These are phyloP conservation scores for Termitomyces sp. DNA, from an alignment of 1,284 basidiomycete genomes.

Conservation along the genomic window DNA sequence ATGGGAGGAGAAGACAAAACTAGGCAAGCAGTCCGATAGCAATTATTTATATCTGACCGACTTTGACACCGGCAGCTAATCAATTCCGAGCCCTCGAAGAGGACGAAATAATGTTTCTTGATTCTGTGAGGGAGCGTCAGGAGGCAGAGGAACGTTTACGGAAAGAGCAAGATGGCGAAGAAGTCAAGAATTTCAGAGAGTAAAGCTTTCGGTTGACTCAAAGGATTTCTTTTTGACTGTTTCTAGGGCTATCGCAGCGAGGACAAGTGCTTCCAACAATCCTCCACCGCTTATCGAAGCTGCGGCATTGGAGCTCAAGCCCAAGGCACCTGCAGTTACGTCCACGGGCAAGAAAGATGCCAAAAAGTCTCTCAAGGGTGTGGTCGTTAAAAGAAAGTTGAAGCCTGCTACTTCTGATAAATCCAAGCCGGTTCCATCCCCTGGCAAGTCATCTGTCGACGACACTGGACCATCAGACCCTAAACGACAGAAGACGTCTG, in stretches of 20 bases:
- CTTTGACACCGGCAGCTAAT: slow-evolving; percentile 51
- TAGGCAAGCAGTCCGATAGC: slow-evolving; percentile 42
- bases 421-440: slow-evolving; percentile 7
- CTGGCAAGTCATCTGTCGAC: slow-evolving; percentile 11
- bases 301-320: slow-evolving; percentile 25
- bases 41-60: slow-evolving; percentile 1
- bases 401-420: slow-evolving; percentile 32
- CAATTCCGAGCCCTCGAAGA: slow-evolving; percentile 89
- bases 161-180: slow-evolving; percentile 74
- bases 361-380: slow-evolving; percentile 67
- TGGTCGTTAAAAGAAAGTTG: slow-evolving; percentile 71
- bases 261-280: slow-evolving; percentile 49
- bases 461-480: slow-evolving; percentile 26
- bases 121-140: slow-evolving; percentile 74
- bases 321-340: slow-evolving; percentile 15
- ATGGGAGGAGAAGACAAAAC: slow-evolving; percentile 90
- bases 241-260: slow-evolving; percentile 68
- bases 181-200: slow-evolving; percentile 77
- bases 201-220: slow-evolving; percentile 29
- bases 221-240: slow-evolving; percentile 10
- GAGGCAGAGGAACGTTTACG: slow-evolving; percentile 70
- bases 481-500: slow-evolving; percentile 47
- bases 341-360: slow-evolving; percentile 42
- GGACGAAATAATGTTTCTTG: slow-evolving; percentile 86
- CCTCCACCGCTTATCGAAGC: slow-evolving; percentile 35